A percentile compares a stretch with the other conserved stretches of the same genome.
Conservation (phyloP, 176 grass and related monocot genomes). For the Carex kokanica region DNA sequence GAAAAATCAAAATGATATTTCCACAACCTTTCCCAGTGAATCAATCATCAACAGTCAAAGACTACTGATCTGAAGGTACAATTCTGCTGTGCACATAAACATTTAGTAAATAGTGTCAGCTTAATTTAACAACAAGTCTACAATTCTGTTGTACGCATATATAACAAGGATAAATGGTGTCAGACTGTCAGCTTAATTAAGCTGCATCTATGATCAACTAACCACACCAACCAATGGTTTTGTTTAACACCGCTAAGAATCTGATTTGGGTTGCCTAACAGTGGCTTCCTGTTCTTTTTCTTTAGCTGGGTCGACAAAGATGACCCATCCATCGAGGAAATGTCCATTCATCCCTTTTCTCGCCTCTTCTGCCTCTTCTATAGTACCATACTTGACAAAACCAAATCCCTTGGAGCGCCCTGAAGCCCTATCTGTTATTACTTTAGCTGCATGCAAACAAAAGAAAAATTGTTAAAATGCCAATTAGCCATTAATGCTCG, state of each 20-base stretch:
- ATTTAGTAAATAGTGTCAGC: neutral
- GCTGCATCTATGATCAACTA: neutral
- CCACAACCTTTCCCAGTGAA: neutral
- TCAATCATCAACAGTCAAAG: neutral
- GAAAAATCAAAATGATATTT: neutral
- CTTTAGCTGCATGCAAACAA: conserved; percentile 51
- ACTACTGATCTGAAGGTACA: neutral
- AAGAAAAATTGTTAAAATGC: neutral
- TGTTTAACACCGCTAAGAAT: conserved; percentile 41
- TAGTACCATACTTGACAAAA: conserved; percentile 60
- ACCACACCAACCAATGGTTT: neutral
- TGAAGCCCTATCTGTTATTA: conserved; percentile 62
- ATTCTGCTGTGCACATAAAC: neutral
- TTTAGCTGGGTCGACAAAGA: conserved; percentile 90
- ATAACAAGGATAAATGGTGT: neutral
- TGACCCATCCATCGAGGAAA: conserved; percentile 97
- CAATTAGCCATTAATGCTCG: neutral
- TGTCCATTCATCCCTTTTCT: conserved; percentile 77
- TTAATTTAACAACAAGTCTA: neutral
- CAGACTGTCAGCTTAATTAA: neutral
- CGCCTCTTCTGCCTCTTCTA: conserved; percentile 74
- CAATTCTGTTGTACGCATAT: neutral
- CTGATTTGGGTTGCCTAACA: conserved; percentile 10
- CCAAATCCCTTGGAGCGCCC: conserved; percentile 91
- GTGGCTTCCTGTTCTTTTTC: conserved; percentile 45